phyloP scores from a whole-genome alignment of 2,329 filamentous ascomycete genomes.

The Penicillium griseofulvum region DNA sequence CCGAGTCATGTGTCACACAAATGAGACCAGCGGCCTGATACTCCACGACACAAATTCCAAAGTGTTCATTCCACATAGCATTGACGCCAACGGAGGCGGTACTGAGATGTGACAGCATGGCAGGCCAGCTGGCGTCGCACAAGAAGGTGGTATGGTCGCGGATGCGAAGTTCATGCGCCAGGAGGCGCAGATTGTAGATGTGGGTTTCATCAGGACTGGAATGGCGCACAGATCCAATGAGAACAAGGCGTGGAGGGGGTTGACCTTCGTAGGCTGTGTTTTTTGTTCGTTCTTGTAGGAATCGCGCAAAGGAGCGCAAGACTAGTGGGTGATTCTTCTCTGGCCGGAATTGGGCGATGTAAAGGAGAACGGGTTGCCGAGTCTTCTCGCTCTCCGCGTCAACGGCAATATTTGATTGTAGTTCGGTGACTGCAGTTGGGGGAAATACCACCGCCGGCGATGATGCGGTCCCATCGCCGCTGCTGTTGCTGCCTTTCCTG shows the following conservation, averaged over 20 bases:
- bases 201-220: slow-evolving; percentile 49
- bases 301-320: slow-evolving; percentile 76
- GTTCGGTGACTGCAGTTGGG: slow-evolving; percentile 82
- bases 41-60: slow-evolving; percentile 96
- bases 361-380: slow-evolving; percentile 73
- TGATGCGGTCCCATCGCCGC: slow-evolving; percentile 28
- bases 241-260: slow-evolving; percentile 64
- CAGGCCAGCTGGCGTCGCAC: slow-evolving; percentile 83
- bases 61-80: slow-evolving; percentile 99
- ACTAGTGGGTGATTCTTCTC: slow-evolving; percentile 95
- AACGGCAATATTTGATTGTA: slow-evolving; percentile 72
- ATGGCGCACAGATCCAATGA: slow-evolving; percentile 90
- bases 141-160: slow-evolving; percentile 83
- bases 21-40: slow-evolving; percentile 95
- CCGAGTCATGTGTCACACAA: slow-evolving; percentile 87
- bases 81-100: slow-evolving; percentile 84
- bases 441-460: slow-evolving; percentile 73
- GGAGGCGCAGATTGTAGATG: slow-evolving; percentile 82
- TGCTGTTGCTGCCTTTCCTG: slow-evolving; percentile 43
- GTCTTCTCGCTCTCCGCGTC: slow-evolving; percentile 65
- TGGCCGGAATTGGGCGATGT: slow-evolving; percentile 95
- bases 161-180: slow-evolving; percentile 82
- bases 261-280: slow-evolving; percentile 47
- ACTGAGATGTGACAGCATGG: slow-evolving; percentile 76
- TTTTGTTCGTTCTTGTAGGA: slow-evolving; percentile 57